Base-by-base conservation (phyloP, 805 yeast species). In the Groenewaldozyma salmanticensis region DNA sequence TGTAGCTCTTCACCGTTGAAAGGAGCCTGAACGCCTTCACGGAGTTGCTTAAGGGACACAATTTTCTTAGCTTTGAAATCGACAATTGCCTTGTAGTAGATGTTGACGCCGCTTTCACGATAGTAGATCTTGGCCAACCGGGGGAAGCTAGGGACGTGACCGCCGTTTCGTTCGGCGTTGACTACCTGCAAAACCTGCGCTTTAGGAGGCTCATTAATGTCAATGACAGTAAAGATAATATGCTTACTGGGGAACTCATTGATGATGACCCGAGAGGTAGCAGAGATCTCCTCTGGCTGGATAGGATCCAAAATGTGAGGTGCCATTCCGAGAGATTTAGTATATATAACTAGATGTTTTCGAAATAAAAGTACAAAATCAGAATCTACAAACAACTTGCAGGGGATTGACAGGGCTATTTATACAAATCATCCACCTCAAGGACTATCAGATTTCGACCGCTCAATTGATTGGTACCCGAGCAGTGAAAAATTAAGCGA, bases 171-270 rank as follows among this genome's bases (percentile, higher is more conserved):
- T 63, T 80, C 84, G 43, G 79, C 76, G 45, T 74, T 78, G 47
- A 81, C 61, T 61, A 72, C 79, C 53, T 66, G 70, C 47, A 77
- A 52, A 77, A 81, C 80, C 47, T 72, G 77, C 52, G 71, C 66
- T 68, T 81, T 81, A 45, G 86, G 85, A 33, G 90, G 90, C 51
- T 81, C 88, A 36, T 73, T 52, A 58, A 77, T 71, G 57, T 81
- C 88, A 45, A 78, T 62, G 58, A 75, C 82, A 39, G 73, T 68
- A 58, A 80, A 80, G 58, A n/a, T 21, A 16, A 45, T 17, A 2
- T 29, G 22, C 31, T 21, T 24, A 9, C 29, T 32, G 9, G 47
- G 34, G 40, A 79, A 74, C 49, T 67, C 37, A 9, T 37, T 33
- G 33, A 36, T 38, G 35, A 44, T 19, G 19, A 47, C 21, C 6